Conservation (phyloP, 2,329 filamentous ascomycete genomes). For the Aspergillus pseudoglaucus region DNA sequence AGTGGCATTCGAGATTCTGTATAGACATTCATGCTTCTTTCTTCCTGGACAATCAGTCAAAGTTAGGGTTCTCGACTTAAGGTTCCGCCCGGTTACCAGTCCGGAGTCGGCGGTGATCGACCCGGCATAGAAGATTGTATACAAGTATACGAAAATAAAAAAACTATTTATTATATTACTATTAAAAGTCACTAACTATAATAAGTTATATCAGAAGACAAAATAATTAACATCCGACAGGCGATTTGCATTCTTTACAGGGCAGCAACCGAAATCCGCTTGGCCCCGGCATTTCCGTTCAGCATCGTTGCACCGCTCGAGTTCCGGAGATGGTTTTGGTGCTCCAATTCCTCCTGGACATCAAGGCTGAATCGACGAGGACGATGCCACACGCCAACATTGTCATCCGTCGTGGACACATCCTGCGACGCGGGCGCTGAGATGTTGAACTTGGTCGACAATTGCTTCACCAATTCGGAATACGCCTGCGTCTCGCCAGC, state of each 20-base stretch:
- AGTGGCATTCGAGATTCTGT: too few relatives aligned
- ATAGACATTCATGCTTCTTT: too few relatives aligned
- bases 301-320: conserved; percentile 22
- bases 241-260: conserved; percentile 5
- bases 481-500: conserved; percentile 14
- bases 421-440: conserved; percentile 16
- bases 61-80: too few relatives aligned
- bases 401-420: conserved; percentile 15
- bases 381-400: conserved; percentile 26
- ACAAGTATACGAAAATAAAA: too few relatives aligned
- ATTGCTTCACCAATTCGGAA: conserved; percentile 19
- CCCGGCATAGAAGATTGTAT: too few relatives aligned
- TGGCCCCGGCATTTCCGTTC: conserved; percentile 19
- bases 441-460: conserved; percentile 24
- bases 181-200: too few relatives aligned
- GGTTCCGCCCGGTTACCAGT: too few relatives aligned
- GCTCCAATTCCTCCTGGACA: conserved; percentile 21
- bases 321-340: conserved; percentile 26
- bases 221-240: background rate
- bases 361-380: conserved; percentile 29
- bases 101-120: too few relatives aligned
- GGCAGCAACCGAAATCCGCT: conserved; percentile 16
- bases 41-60: too few relatives aligned
- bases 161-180: too few relatives aligned
- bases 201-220: too few relatives aligned